Conservation (phyloP, 2,329 filamentous ascomycete species). For the Penicillium sumatraense region DNA sequence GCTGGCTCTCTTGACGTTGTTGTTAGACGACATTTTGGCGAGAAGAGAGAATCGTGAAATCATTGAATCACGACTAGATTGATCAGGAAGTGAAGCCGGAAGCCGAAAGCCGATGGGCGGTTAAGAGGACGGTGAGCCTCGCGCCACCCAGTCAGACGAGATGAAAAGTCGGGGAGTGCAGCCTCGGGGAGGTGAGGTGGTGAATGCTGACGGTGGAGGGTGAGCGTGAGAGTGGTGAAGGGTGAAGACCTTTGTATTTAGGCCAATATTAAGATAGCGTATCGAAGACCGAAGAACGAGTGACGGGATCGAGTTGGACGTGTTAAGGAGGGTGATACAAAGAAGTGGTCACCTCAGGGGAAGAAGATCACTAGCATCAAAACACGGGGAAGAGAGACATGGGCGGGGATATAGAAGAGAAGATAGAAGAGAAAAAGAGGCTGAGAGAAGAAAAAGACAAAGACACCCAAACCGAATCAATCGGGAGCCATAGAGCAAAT, state of each 20-base stretch:
- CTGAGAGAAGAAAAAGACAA: slow-evolving; percentile 14
- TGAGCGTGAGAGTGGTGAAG: neutral
- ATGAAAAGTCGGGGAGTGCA: slow-evolving; percentile 1
- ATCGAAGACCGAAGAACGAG: slow-evolving; percentile 9
- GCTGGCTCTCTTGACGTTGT: neutral
- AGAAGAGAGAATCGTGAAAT: neutral
- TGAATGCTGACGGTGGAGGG: neutral
- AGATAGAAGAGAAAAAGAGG: slow-evolving; percentile 16
- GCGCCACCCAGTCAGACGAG: neutral
- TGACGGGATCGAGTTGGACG: slow-evolving; percentile 4
- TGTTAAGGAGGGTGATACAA: slow-evolving; percentile 2
- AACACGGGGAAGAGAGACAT: slow-evolving; percentile 1
- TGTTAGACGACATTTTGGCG: neutral
- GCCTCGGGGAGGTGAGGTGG: too few relatives aligned
- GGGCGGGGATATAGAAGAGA: too few relatives aligned
- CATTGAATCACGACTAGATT: too few relatives aligned
- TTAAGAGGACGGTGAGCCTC: neutral
- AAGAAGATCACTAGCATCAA: slow-evolving; percentile 15
- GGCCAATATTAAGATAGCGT: slow-evolving; percentile 4
- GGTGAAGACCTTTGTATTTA: too few relatives aligned
- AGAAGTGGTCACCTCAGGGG: slow-evolving; percentile 5
- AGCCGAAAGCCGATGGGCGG: neutral
- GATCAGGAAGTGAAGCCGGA: too few relatives aligned
- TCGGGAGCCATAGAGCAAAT: slow-evolving; percentile 35
- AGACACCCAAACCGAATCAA: slow-evolving; percentile 24